phyloP scores from a whole-genome alignment of 192 early-diverging fungal genomes.

The Obelidium mucronatum region DNA sequence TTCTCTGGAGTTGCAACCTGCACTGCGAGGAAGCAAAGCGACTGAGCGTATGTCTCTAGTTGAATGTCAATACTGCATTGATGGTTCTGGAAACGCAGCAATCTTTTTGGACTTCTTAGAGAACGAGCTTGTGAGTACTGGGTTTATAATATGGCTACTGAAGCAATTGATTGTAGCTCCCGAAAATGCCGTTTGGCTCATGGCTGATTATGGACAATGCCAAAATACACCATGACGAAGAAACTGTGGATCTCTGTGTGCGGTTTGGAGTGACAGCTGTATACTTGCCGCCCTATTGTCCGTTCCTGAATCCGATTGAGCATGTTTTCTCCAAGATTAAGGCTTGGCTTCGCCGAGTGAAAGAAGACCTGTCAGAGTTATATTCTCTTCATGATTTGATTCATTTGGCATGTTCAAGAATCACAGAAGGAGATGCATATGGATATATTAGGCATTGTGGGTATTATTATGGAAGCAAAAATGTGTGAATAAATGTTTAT shows the following conservation, averaged over 20 bases:
- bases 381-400: not conserved
- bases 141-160: too few species aligned
- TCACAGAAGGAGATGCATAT: not conserved
- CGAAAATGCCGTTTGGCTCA: not conserved
- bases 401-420: not conserved
- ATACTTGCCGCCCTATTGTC: slow-evolving; percentile 8
- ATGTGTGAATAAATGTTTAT: not conserved
- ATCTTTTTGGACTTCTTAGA: not conserved
- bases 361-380: not conserved
- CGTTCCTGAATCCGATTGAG: slow-evolving; percentile 12
- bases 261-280: not conserved
- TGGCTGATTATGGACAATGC: slow-evolving; percentile 14
- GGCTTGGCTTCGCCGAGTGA: too few species aligned
- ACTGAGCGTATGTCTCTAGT: too few species aligned
- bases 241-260: slow-evolving; percentile 1
- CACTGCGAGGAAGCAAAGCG: too few species aligned
- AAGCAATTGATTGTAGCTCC: too few species aligned
- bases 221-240: slow-evolving; percentile 5
- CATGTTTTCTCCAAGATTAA: not conserved
- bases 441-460: slow-evolving; percentile 5
- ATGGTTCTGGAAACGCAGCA: not conserved
- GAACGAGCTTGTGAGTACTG: not conserved
- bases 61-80: not conserved
- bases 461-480: not conserved
- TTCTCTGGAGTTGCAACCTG: too few species aligned